Evolutionary conservation across 495 filamentous ascomycete genomes (phyloP).

Genomic region (Penicillium coffeae): DNA sequence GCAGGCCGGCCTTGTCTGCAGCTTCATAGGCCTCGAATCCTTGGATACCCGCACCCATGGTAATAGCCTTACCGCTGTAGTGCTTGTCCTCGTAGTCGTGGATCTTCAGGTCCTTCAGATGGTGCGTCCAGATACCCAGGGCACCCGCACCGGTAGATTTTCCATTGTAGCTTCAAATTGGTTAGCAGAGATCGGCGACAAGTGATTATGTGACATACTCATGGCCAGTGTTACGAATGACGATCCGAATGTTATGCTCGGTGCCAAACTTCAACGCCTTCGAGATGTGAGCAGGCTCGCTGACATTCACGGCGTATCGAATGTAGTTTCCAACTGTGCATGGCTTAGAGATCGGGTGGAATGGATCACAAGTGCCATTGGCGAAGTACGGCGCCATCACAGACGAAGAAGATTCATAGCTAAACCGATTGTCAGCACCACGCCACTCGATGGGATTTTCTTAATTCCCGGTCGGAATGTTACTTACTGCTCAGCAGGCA

Average conservation of each 20-base stretch:
- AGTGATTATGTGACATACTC: too few relatives aligned
- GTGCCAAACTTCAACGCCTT: slow-evolving; percentile 45
- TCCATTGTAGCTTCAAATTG: too few relatives aligned
- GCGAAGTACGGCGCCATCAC: slow-evolving; percentile 41
- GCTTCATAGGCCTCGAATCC: slow-evolving; percentile 44
- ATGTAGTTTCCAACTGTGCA: slow-evolving; percentile 59
- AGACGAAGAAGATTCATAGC: slow-evolving; percentile 35
- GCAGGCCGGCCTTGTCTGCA: slow-evolving; percentile 24
- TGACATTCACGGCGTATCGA: slow-evolving; percentile 45
- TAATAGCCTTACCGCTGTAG: slow-evolving; percentile 50
- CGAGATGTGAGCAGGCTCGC: slow-evolving; percentile 24
- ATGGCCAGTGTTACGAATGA: slow-evolving; percentile 64
- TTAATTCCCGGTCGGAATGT: neutral
- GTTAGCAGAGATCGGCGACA: too few relatives aligned
- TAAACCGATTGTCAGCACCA: slow-evolving; percentile 6
- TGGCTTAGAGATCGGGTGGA: slow-evolving; percentile 38
- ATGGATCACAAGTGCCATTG: slow-evolving; percentile 55
- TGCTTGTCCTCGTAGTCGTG: slow-evolving; percentile 27
- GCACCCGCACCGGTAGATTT: slow-evolving; percentile 55
- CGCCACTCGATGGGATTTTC: too few relatives aligned
- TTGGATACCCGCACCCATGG: slow-evolving; percentile 39
- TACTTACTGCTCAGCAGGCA: slow-evolving; percentile 31
- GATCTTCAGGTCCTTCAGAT: slow-evolving; percentile 45
- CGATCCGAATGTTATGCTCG: slow-evolving; percentile 53
- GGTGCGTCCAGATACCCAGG: slow-evolving; percentile 54